Conservation (phyloP, 148 eudicot species). For the Camellia granthamiana region DNA sequence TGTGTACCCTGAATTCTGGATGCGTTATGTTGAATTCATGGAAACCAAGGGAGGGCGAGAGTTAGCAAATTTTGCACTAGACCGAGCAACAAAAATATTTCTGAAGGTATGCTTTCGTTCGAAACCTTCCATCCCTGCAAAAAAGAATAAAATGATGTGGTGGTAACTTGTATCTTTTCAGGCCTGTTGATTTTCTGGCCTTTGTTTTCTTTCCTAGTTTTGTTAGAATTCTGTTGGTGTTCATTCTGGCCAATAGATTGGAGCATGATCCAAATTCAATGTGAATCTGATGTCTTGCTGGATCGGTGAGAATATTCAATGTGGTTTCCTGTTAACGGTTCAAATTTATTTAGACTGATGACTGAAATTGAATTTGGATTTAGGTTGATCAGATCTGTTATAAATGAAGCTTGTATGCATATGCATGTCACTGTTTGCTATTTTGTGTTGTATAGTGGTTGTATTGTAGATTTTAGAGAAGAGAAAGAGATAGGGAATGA, state of each 20-base stretch:
- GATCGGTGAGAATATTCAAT: neutral
- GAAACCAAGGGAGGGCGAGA: slow-evolving; percentile 82
- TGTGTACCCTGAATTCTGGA: slow-evolving; percentile 86
- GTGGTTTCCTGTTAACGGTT: neutral
- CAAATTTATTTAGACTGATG: neutral
- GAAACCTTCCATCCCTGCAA: too few species aligned
- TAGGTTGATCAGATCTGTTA: neutral
- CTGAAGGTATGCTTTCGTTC: slow-evolving; percentile 46
- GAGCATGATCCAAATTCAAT: neutral
- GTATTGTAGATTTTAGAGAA: neutral
- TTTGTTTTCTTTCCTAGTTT: neutral
- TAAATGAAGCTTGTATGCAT: neutral
- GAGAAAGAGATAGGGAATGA: too few species aligned
- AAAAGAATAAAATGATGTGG: neutral
- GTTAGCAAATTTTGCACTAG: slow-evolving; percentile 66
- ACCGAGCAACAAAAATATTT: slow-evolving; percentile 65
- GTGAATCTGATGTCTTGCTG: neutral
- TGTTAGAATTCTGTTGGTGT: neutral
- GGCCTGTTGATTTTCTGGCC: neutral
- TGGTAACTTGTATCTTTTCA: slow-evolving; percentile 11
- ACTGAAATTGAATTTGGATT: neutral
- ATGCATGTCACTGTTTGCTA: neutral
- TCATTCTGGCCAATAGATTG: neutral
- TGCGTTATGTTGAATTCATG: slow-evolving; percentile 85
- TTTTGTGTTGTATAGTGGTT: neutral